Evolutionary conservation across 169 alveolate genomes (phyloP), one percentile per base, ranked within the genome.

Genomic region (Cryptosporidium sp.): DNA sequence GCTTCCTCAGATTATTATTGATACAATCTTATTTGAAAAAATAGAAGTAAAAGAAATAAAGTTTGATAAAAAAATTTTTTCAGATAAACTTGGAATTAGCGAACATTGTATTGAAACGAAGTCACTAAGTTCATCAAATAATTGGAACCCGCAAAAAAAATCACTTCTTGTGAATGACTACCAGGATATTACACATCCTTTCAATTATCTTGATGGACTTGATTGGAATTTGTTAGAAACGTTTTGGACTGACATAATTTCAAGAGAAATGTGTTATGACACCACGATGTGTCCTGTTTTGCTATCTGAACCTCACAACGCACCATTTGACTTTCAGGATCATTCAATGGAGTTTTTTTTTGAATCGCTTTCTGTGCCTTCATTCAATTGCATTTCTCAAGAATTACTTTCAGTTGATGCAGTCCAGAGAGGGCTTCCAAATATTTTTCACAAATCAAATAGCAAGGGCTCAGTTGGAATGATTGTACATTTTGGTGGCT

Each of bases 141-240:
- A 31, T 48, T 62, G 48, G 51, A 18, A 62, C 29, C 51, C 31
- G 31, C 12, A 80, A 26, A 70, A 70, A 9, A 3, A 70, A n/a
- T 65, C 75, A 14, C 35, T 80, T n/a, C 51, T 70, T 44, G 45
- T 80, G 4, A 42, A 44, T 26, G 60, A 31, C n/a, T 80, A 80
- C 75, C 51, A 44, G 14, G 21, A 23, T 23, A 21, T 67, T 37
- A 23, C n/a, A n/a, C 56, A 23, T 31, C 89, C 89, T 9, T 80
- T 62, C 70, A 33, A 61, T 23, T 80, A 80, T 29, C 35, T 31
- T 9, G 89, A 80, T 42, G 65, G 89, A 4, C 35, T 80, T 9
- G 89, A 80, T 39, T 80, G 89, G 89, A 80, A 80, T 65, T 65
- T 80, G 62, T 65, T 80, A 18, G 89, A 80, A 44, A 62, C 89